Percentiles rank a stretch among this genome's conserved stretches.
phyloP scores from a whole-genome alignment of 805 yeast species.

The Candida nonsorbophila region DNA sequence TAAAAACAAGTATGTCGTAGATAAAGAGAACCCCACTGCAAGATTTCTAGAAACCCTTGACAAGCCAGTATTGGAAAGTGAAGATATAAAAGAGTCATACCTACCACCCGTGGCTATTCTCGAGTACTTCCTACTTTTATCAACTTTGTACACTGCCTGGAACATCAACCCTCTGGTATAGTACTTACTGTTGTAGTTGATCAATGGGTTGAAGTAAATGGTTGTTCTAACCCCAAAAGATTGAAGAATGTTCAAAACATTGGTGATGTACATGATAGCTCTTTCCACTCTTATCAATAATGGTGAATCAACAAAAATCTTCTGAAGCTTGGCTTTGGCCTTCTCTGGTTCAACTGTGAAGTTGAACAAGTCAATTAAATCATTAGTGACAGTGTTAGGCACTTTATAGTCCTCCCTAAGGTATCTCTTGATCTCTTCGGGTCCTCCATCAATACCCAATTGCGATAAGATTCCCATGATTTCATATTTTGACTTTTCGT shows the following conservation, averaged over 20 bases:
- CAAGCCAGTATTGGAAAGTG: constrained; percentile 49
- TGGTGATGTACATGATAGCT: constrained; percentile 55
- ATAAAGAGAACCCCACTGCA: constrained; percentile 86
- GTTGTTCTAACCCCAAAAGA: constrained; percentile 55
- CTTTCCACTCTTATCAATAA: constrained; percentile 55
- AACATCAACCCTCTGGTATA: constrained; percentile 84
- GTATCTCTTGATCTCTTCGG: constrained; percentile 47
- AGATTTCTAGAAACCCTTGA: constrained; percentile 19
- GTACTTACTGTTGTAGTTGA: constrained; percentile 76
- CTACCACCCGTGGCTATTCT: constrained; percentile 89
- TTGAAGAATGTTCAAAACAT: constrained; percentile 50
- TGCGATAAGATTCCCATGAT: constrained; percentile 74
- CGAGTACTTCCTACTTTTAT: constrained; percentile 37
- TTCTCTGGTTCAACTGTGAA: constrained; percentile 65
- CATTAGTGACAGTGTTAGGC: constrained; percentile 77
- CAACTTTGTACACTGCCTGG: constrained; percentile 70
- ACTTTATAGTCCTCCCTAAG: constrained; percentile 57
- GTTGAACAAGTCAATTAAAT: constrained; percentile 67
- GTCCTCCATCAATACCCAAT: constrained; percentile 61
- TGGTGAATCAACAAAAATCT: constrained; percentile 71
- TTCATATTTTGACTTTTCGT: constrained; percentile 52
- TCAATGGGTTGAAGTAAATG: constrained; percentile 70
- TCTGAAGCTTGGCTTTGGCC: constrained; percentile 58
- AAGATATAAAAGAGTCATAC: constrained; percentile 68
- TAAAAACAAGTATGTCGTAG: constrained; percentile 39